Evolutionary conservation across 768 basidiomycete species (phyloP).

Genomic region (Pulveroboletus frians): DNA sequence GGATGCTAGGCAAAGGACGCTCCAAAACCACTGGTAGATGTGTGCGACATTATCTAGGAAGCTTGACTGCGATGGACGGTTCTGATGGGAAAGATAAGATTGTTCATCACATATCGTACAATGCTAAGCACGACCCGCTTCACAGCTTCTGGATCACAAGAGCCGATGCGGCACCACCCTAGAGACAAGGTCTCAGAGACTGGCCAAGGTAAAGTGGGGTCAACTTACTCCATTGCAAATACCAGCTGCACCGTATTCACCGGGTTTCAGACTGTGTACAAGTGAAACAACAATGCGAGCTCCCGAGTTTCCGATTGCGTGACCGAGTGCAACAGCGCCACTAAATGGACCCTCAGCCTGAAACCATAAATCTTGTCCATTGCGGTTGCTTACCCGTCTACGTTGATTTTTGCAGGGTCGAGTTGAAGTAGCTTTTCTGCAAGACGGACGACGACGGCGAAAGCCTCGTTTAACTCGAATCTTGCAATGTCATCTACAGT

Average conservation of each 20-base stretch:
- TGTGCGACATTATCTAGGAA: slow-evolving; percentile 34
- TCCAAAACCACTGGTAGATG: slow-evolving; percentile 50
- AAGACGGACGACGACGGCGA: slow-evolving; percentile 88
- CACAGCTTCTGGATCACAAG: slow-evolving; percentile 84
- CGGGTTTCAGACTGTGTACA: slow-evolving; percentile 83
- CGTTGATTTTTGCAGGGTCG: slow-evolving; percentile 85
- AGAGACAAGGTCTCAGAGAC: slow-evolving; percentile 18
- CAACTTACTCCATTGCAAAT: slow-evolving; percentile 91
- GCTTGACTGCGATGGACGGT: background rate
- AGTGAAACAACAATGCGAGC: slow-evolving; percentile 92
- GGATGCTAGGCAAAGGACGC: slow-evolving; percentile 58
- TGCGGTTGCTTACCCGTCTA: slow-evolving; percentile 60
- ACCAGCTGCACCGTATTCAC: slow-evolving; percentile 92
- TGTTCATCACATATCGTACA: slow-evolving; percentile 19
- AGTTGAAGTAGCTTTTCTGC: slow-evolving; percentile 84
- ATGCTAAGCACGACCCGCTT: slow-evolving; percentile 21
- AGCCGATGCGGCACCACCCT: slow-evolving; percentile 93
- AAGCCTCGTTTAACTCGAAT: slow-evolving; percentile 98
- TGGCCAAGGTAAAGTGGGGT: slow-evolving; percentile 1
- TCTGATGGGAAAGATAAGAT: slow-evolving; percentile 9
- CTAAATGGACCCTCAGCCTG: slow-evolving; percentile 38
- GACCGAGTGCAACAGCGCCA: slow-evolving; percentile 93
- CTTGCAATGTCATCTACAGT: slow-evolving; percentile 78
- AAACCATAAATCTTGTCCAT: background rate
- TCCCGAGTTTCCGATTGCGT: slow-evolving; percentile 96